Conservation (phyloP, 1,284 basidiomycete species). For the Fomes fomentarius region DNA sequence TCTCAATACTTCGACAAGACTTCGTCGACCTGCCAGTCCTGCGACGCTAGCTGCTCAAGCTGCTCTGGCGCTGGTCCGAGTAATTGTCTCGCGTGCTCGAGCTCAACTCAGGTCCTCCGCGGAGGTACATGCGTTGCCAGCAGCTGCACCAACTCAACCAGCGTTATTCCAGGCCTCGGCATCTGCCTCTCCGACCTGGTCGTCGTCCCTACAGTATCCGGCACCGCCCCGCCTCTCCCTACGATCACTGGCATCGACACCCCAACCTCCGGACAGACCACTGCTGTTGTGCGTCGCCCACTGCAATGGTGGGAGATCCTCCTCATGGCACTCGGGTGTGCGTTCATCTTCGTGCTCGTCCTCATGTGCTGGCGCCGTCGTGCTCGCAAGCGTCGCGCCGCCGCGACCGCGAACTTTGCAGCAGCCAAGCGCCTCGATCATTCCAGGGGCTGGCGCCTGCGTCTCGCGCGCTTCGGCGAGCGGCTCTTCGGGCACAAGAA, state of each 20-base stretch:
- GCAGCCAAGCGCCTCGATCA: conserved; percentile 55
- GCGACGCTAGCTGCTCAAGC: conserved; percentile 74
- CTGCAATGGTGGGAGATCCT: conserved; percentile 83
- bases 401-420: conserved; percentile 69
- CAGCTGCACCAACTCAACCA: conserved; percentile 55
- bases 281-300: conserved; percentile 28
- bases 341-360: conserved; percentile 71
- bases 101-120: conserved; percentile 59
- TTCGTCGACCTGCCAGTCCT: conserved; percentile 63
- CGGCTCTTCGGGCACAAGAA: conserved; percentile 55
- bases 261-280: conserved; percentile 37
- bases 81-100: conserved; percentile 76
- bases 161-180: conserved; percentile 69
- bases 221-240: conserved; percentile 54
- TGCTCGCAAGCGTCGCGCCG: conserved; percentile 64
- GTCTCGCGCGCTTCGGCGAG: conserved; percentile 58
- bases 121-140: conserved; percentile 65
- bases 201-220: conserved; percentile 51
- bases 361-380: conserved; percentile 71
- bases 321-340: conserved; percentile 78
- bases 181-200: conserved; percentile 79
- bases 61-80: conserved; percentile 67
- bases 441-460: conserved; percentile 53
- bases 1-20: conserved; percentile 72
- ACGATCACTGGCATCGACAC: conserved; percentile 55